Conservation (phyloP, 2,329 filamentous ascomycete species). For the Phoma herbarum region DNA sequence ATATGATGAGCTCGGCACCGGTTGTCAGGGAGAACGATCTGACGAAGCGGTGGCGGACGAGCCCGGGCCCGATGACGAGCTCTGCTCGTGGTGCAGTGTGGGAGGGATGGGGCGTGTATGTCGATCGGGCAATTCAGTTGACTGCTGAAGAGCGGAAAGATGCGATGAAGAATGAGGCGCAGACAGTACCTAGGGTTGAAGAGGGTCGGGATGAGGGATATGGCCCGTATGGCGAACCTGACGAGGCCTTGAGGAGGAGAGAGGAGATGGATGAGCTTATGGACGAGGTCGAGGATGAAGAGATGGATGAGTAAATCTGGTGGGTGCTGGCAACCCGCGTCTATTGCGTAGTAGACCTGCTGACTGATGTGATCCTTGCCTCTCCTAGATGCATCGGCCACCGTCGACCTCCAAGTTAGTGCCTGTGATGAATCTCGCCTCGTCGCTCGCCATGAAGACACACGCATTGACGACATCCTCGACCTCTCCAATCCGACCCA, state of each 20-base stretch:
- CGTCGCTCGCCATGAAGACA: conserved; percentile 66
- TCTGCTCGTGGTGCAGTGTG: conserved; percentile 40
- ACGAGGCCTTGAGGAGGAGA: conserved; percentile 21
- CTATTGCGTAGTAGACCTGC: not conserved
- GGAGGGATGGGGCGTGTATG: conserved; percentile 43
- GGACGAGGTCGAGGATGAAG: conserved; percentile 26
- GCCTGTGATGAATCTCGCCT: conserved; percentile 69
- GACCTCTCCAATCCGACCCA: conserved; percentile 66
- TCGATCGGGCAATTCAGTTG: conserved; percentile 35
- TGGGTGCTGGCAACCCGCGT: not conserved
- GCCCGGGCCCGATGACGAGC: conserved; percentile 31
- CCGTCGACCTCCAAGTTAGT: conserved; percentile 55
- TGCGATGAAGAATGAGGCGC: conserved; percentile 2
- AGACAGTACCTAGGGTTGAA: conserved; percentile 2
- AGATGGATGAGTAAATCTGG: conserved; percentile 4
- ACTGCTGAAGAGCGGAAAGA: conserved; percentile 28
- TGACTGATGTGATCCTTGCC: not conserved
- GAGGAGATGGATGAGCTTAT: conserved; percentile 34
- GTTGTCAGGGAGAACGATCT: conserved; percentile 34
- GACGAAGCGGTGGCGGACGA: conserved; percentile 44
- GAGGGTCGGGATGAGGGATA: conserved; percentile 22
- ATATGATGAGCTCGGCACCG: conserved; percentile 24
- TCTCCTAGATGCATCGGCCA: conserved; percentile 46
- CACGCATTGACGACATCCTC: conserved; percentile 68
- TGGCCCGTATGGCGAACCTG: conserved; percentile 2